Base-by-base conservation (phyloP, 2,329 filamentous ascomycete species). In the Chaetomiaceae sp. region DNA sequence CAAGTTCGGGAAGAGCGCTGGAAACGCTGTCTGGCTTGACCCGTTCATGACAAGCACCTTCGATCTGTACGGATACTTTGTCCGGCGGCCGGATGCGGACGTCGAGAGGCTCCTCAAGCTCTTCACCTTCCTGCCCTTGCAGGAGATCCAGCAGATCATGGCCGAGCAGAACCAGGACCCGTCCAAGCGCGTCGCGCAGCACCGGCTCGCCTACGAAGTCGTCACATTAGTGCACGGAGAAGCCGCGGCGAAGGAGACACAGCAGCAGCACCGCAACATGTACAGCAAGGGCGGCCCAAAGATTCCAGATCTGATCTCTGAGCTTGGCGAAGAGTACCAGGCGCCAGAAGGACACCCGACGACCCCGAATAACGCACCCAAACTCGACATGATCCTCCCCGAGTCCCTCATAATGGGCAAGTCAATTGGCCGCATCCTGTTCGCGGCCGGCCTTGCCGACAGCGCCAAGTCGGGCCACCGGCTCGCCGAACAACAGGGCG, bases 1-100 rank as follows among this genome's bases (percentile, higher is more conserved):
- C 66, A 99, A 99, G 70, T 91, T 97, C 63, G 94, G 94, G 47
- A 99, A 99, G 74, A 95, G 86, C 58, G 88, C 90, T 2, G 92
- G 91, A 23, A 97, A 97, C 68, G 91, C 92, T 2, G 72, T 99
- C 33, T 99, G 94, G 94, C 80, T 99, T 3, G 90, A 96, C 68
- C 77, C 79, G 49, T 84, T 86, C 63, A 81, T 90, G 80, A 95
- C 92, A 1, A 84, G 80, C 27, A 75, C 84, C 0, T 96, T 92
- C 65, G 90, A 97, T 54, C 77, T 97, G 1, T 97, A 97, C 68
- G 77, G 91, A 68, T 96, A 92, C 75, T 94, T 97, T 63, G 77
- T 96, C 59, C 83, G 89, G 47, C 85, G 87, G 0, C 77, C 91
- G 0, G 94, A 99, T 65, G 80, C 81, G 9, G 87, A 95, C 50